Evolutionary conservation across 2,329 filamentous ascomycete species (phyloP).

Genomic region (Thermothelomyces thermophilus): DNA sequence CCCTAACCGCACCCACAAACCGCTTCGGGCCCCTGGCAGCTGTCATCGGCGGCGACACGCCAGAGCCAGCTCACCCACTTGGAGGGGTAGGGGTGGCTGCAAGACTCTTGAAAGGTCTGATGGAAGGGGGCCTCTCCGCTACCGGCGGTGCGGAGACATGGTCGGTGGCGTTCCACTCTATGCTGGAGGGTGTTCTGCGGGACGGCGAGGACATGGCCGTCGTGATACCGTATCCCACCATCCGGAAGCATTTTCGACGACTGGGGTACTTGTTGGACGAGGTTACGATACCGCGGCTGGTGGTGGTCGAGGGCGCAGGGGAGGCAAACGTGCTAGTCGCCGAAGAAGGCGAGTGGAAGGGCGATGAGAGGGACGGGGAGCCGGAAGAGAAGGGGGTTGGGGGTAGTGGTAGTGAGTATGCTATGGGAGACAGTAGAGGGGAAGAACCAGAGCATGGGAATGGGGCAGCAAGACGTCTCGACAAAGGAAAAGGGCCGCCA

Average conservation of each 20-base stretch:
- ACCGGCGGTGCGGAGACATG: constrained; percentile 37
- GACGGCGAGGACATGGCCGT: constrained; percentile 57
- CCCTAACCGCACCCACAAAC: constrained; percentile 38
- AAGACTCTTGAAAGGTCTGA: background rate
- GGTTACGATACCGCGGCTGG: constrained; percentile 45
- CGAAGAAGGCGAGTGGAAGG: constrained; percentile 6
- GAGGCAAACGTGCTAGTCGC: constrained; percentile 45
- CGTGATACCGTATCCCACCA: constrained; percentile 48
- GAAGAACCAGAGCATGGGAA: too few relatives aligned
- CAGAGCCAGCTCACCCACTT: background rate
- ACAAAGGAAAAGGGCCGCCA: too few relatives aligned
- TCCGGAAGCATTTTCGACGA: constrained; percentile 46
- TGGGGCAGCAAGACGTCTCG: too few relatives aligned
- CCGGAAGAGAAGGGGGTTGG: constrained; percentile 7
- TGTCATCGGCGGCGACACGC: constrained; percentile 27
- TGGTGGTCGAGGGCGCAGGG: constrained; percentile 47
- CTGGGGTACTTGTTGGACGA: constrained; percentile 45
- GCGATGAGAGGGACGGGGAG: constrained; percentile 33
- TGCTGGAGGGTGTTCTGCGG: constrained; percentile 50
- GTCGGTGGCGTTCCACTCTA: constrained; percentile 49
- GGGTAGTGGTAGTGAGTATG: too few relatives aligned
- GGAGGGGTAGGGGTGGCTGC: background rate
- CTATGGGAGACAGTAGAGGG: too few relatives aligned
- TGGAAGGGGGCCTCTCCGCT: constrained; percentile 1
- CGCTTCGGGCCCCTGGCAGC: constrained; percentile 43